phyloP scores from a whole-genome alignment of 116 monocot species.

The Posidonia oceanica region DNA sequence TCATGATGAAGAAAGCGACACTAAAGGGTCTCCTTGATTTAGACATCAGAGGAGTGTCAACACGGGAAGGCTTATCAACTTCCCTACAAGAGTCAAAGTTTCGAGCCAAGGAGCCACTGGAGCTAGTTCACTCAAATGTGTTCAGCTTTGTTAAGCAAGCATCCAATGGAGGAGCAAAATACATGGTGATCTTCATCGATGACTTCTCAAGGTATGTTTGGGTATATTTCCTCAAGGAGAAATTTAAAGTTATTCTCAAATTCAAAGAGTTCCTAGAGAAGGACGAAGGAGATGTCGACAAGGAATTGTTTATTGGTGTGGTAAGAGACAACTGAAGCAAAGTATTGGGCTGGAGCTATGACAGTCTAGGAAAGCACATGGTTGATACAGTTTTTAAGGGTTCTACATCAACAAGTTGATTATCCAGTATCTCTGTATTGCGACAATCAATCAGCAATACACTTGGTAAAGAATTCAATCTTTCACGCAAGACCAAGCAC shows the following conservation, averaged over 20 bases:
- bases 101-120: neutral
- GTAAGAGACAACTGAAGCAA: neutral
- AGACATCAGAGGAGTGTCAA: neutral
- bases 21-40: neutral
- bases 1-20: neutral
- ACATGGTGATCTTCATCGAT: conserved; percentile 12
- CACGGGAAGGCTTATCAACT: neutral
- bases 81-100: neutral
- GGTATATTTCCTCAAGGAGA: neutral
- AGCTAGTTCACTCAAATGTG: conserved; percentile 1
- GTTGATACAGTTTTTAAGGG: too few relatives aligned
- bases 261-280: neutral
- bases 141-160: conserved; percentile 8
- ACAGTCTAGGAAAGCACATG: too few relatives aligned
- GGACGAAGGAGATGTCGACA: neutral
- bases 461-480: too few relatives aligned
- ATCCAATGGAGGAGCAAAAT: neutral
- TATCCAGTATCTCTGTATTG: too few relatives aligned
- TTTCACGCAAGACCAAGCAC: too few relatives aligned
- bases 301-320: neutral
- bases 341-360: neutral
- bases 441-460: too few relatives aligned
- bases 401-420: too few relatives aligned
- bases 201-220: conserved; percentile 2
- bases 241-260: neutral